These are phyloP conservation scores for Cystobasidium pallidum DNA, from an alignment of 1,284 basidiomycete genomes.

Conservation along the genomic window DNA sequence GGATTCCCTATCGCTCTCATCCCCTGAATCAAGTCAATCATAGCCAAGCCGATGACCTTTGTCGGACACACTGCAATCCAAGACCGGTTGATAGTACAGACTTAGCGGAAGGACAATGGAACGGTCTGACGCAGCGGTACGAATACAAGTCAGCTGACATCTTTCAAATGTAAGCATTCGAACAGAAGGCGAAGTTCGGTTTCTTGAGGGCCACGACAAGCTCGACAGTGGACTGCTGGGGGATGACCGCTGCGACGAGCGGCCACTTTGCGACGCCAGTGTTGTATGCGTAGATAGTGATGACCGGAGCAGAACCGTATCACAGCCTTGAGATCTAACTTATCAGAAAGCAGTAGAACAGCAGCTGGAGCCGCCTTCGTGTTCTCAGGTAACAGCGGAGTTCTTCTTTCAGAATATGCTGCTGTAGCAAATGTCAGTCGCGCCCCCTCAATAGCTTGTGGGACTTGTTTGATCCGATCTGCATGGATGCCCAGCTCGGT, in stretches of 20 bases:
- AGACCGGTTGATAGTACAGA: too few species aligned
- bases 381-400: background rate
- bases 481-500: background rate
- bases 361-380: background rate
- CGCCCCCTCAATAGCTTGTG: background rate
- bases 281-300: background rate
- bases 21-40: too few species aligned
- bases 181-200: background rate
- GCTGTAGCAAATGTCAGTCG: slow-evolving; percentile 8
- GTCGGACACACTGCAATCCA: too few species aligned
- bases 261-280: background rate
- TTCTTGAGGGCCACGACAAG: background rate
- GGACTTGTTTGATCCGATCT: background rate
- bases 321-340: background rate
- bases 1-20: too few species aligned
- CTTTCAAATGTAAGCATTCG: background rate
- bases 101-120: too few species aligned
- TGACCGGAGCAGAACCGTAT: background rate
- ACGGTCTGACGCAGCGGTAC: too few species aligned
- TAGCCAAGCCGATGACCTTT: too few species aligned
- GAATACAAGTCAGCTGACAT: slow-evolving; percentile 3
- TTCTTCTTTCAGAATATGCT: background rate
- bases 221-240: background rate
- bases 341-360: background rate
- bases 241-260: background rate